Percentiles rank a stretch among this genome's conserved stretches.
Conservation (phyloP, 2,329 filamentous ascomycete species). For the Zymoseptoria brevis region DNA sequence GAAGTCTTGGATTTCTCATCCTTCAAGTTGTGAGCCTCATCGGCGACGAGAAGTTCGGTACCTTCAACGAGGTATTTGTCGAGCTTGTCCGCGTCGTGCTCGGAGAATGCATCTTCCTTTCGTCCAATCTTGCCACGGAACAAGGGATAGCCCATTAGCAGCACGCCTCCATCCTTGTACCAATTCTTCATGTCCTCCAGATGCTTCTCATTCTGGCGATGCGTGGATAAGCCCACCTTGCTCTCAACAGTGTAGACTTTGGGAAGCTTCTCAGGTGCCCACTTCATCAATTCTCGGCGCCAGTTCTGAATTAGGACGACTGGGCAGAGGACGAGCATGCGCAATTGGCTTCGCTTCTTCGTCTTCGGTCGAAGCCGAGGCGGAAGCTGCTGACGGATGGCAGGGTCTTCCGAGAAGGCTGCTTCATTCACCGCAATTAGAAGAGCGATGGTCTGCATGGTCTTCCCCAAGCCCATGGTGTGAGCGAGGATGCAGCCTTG, state of each 20-base stretch:
- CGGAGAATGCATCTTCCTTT: constrained; percentile 3
- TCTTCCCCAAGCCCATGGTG: constrained; percentile 88
- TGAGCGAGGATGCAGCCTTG: constrained; percentile 80
- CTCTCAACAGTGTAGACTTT: constrained; percentile 48
- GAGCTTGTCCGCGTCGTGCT: constrained; percentile 20
- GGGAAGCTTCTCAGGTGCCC: constrained; percentile 53
- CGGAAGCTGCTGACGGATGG: constrained; percentile 60
- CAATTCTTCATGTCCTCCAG: constrained; percentile 47
- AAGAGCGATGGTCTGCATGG: constrained; percentile 80
- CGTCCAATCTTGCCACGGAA: constrained; percentile 44
- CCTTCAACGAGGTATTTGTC: constrained; percentile 47
- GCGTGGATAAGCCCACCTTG: not conserved
- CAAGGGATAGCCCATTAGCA: constrained; percentile 69
- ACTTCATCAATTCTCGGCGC: constrained; percentile 65
- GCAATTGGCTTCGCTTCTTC: constrained; percentile 34
- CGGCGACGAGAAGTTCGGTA: constrained; percentile 68
- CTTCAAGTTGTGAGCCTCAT: constrained; percentile 79
- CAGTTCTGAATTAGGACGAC: constrained; percentile 71
- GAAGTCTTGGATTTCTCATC: constrained; percentile 51
- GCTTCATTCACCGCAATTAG: constrained; percentile 66
- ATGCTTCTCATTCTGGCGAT: constrained; percentile 14
- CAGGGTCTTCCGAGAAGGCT: constrained; percentile 49
- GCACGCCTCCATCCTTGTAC: constrained; percentile 58
- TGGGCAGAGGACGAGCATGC: constrained; percentile 68
- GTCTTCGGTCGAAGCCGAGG: constrained; percentile 41